Evolutionary conservation across 305 asterid species (phyloP), one percentile per base, ranked within the genome.

Genomic region (Fraxinus velutina): DNA sequence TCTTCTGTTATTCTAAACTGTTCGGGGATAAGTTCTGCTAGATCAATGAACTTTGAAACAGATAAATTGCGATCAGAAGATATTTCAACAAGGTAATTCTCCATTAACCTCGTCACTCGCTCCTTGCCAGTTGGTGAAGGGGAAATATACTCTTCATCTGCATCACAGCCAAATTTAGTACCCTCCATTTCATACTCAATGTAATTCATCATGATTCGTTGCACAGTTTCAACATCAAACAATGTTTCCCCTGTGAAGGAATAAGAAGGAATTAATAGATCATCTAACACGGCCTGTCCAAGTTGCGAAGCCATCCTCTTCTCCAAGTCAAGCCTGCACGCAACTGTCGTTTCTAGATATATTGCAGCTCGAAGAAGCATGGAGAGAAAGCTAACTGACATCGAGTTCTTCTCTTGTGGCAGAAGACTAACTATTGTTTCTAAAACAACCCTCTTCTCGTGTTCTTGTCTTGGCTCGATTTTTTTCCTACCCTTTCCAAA

Each of bases 261-360:
- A 79, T 89, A 93, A 2, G 95, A 92, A 6, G 98, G 99, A 64
- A 94, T 93, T 10, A 94, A 76, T 5, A 96, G 87, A 83, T 96
- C 99, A 78, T 94, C 98, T 10, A 96, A 80, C 72, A 87, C 97
- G 1, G 99, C 98, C 81, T 96, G 97, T 70, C 92, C 92, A 1
- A 96, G 93, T 78, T 94, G 97, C 44, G 24, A 39, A 0, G 91
- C 95, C 85, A 96, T 89, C 68, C 98, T 89, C 89, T 86, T 96
- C 92, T 96, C 99, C 90, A 96, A 75, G 83, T 94, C 98, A 2
- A 94, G 93, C 85, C 95, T 85, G 86, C 98, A 96, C 24, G 98
- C 95, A 32, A 27, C 29, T 27, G 97, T 93, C 2, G 98, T 92
- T 60, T 94, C 98, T 2, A 96, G 86, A 82, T 86, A 92, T 47